These are phyloP conservation scores for Psidium friedrichsthalianum DNA, from an alignment of 345 rosid genomes.

Conservation along the genomic window DNA sequence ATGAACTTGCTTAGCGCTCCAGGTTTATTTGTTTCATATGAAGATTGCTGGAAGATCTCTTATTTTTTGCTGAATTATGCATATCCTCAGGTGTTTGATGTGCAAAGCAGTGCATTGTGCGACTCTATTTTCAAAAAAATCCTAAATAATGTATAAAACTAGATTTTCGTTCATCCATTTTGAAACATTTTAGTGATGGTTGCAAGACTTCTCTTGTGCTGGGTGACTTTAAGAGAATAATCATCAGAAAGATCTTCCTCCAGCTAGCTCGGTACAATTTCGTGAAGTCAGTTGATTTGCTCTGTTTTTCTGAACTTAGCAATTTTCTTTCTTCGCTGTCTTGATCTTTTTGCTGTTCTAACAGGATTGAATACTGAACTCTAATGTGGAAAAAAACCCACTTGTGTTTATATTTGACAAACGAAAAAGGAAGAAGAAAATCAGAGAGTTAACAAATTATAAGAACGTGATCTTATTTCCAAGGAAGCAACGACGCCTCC, in stretches of 20 bases:
- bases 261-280: neutral
- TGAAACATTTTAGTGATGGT: neutral
- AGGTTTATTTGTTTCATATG: neutral
- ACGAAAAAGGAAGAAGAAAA: too few relatives aligned
- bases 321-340: too few relatives aligned
- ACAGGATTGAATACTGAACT: too few relatives aligned
- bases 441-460: too few relatives aligned
- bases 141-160: neutral
- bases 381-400: too few relatives aligned
- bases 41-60: neutral
- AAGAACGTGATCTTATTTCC: too few relatives aligned
- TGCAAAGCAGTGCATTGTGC: neutral
- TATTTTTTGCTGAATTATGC: neutral
- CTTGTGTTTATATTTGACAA: too few relatives aligned
- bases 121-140: neutral
- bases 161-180: neutral
- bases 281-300: neutral
- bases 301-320: neutral
- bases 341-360: too few relatives aligned
- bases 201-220: neutral
- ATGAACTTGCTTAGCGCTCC: neutral
- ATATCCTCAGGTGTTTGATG: neutral
- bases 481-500: too few relatives aligned
- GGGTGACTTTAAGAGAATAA: neutral
- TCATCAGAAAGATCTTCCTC: neutral